Evolutionary conservation across 208 protist genomes (phyloP), one percentile per base, ranked within the genome.

Genomic region (Leishmania guyanensis): DNA sequence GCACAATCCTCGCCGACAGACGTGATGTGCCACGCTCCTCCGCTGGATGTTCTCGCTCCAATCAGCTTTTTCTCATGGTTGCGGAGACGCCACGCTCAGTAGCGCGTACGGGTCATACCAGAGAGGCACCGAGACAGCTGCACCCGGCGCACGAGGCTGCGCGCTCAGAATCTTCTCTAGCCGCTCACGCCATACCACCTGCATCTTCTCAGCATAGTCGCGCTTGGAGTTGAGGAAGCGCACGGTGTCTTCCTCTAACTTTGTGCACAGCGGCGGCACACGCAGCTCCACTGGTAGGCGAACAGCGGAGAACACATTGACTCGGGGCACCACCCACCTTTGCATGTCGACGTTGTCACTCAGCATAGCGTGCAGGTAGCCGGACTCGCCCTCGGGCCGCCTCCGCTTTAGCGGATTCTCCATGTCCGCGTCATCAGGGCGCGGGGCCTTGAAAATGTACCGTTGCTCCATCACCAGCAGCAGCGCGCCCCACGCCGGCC

Each of bases 81-180:
- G 51, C n/a, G 77, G 71, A 26, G 82, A 84, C 46, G 86, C 82
- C 29, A 92, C 78, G 48, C 88, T 86, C 62, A 96, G 87, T 70
- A 96, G 82, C 65, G 94, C 86, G 54, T 92, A 94, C 22, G 88
- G 88, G 77, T 96, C 91, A 70, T 96, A 96, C 92, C 92, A 96
- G 36, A 94, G 60, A 20, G 93, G 93, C 60, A 97, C 84, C 0
- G 79, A 71, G 16, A 91, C 70, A 1, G 60, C 84, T 2, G 69
- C 26, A 56, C 72, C 70, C 3, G 70, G n/a, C 2, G 43, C 72
- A 22, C 71, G 77, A 43, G 82, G 70, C 20, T 75, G 50, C 39
- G 71, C 77, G 51, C 68, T 66, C 53, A 85, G 53, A 51, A 78
- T 71, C 62, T 76, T 77, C 78, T 82, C 71, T 14, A 85, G 58